phyloP scores from a whole-genome alignment of 352 stramenopile species.

The Phytophthora fragariaefolia region DNA sequence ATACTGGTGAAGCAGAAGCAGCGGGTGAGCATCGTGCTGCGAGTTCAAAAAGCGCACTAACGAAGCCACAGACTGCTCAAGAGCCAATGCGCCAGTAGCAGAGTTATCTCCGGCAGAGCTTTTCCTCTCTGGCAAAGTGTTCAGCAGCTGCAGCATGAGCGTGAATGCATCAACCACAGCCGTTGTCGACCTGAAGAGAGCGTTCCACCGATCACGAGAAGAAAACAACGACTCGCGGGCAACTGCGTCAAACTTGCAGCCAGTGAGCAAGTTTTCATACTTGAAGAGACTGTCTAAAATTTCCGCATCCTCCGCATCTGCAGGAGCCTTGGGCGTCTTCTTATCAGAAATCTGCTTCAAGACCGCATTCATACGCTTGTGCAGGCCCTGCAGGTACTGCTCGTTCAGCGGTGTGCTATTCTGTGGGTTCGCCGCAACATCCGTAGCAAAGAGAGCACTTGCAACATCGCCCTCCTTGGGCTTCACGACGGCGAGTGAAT shows the following conservation, averaged over 20 bases:
- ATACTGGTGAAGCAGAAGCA: conserved; percentile 58
- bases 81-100: conserved; percentile 30
- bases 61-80: conserved; percentile 51
- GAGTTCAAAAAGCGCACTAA: conserved; percentile 46
- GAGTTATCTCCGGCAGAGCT: conserved; percentile 32
- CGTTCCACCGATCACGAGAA: conserved; percentile 52
- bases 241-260: conserved; percentile 46
- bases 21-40: conserved; percentile 41
- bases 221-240: conserved; percentile 48
- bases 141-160: conserved; percentile 60
- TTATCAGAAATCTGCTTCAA: conserved; percentile 43
- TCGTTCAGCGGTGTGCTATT: conserved; percentile 41
- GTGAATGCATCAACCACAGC: conserved; percentile 58
- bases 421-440: conserved; percentile 30
- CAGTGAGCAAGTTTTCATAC: conserved; percentile 53
- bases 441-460: conserved; percentile 29
- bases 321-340: conserved; percentile 30
- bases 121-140: conserved; percentile 50
- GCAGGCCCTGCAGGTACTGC: conserved; percentile 48
- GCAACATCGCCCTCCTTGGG: conserved; percentile 39
- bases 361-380: conserved; percentile 44
- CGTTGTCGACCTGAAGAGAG: conserved; percentile 49
- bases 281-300: conserved; percentile 54
- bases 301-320: conserved; percentile 50
- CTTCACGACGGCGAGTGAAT: conserved; percentile 32